These are phyloP conservation scores for Albifimbria verrucaria DNA, from an alignment of 2,329 filamentous ascomycete genomes.

Conservation along the genomic window DNA sequence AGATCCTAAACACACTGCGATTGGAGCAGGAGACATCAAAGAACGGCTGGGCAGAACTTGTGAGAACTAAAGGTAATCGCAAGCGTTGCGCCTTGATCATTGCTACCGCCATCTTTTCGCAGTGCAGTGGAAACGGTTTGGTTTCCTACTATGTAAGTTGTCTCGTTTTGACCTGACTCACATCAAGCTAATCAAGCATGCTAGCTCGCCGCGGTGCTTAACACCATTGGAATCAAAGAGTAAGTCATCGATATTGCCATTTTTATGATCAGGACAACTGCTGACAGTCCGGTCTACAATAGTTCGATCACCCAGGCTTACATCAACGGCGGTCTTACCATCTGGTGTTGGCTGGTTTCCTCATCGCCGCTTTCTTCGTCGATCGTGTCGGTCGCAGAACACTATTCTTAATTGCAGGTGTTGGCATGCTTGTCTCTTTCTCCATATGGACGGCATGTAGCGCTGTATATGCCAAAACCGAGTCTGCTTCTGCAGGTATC, in stretches of 20 bases:
- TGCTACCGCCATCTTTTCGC: slow-evolving; percentile 35
- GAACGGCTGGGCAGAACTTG: slow-evolving; percentile 39
- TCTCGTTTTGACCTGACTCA: neutral
- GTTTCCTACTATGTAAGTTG: slow-evolving; percentile 34
- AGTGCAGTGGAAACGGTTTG: slow-evolving; percentile 37
- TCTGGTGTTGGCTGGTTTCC: slow-evolving; percentile 21
- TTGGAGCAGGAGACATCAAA: slow-evolving; percentile 38
- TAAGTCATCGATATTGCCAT: too few relatives aligned
- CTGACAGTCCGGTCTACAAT: neutral
- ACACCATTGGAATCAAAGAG: slow-evolving; percentile 20
- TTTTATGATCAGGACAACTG: rapidly evolving
- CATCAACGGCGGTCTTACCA: slow-evolving; percentile 21
- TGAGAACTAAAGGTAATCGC: slow-evolving; percentile 33
- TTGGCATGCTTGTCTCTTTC: slow-evolving; percentile 20
- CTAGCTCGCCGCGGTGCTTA: slow-evolving; percentile 16
- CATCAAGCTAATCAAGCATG: neutral
- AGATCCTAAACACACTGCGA: slow-evolving; percentile 45
- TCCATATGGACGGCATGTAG: slow-evolving; percentile 19
- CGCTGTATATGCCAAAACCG: slow-evolving; percentile 18
- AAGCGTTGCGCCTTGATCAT: slow-evolving; percentile 38
- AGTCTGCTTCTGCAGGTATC: slow-evolving; percentile 12
- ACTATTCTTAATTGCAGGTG: slow-evolving; percentile 17
- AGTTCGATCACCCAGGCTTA: slow-evolving; percentile 17
- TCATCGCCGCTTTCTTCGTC: slow-evolving; percentile 19
- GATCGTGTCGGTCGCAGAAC: slow-evolving; percentile 17